phyloP scores from a whole-genome alignment of 208 protist species.

The Crithidia fasciculata region DNA sequence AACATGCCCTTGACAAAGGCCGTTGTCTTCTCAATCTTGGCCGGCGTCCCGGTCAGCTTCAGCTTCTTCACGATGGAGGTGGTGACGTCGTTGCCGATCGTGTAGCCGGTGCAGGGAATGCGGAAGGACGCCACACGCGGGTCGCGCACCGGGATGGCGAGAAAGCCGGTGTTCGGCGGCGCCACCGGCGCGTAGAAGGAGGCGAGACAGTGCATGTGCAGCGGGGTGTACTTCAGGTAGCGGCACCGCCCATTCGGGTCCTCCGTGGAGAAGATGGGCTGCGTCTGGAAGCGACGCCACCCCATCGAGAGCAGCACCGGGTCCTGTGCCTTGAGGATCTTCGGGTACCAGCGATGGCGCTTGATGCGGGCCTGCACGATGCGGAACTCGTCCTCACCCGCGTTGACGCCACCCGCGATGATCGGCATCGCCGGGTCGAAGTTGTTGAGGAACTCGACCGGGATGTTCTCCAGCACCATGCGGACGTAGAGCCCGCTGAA shows the following conservation, averaged over 20 bases:
- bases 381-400: constrained; percentile 94
- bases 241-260: constrained; percentile 96
- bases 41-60: constrained; percentile 97
- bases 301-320: constrained; percentile 99
- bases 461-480: constrained; percentile 94
- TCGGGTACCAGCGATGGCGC: constrained; percentile 98
- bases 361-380: constrained; percentile 96
- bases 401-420: constrained; percentile 95
- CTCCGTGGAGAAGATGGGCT: constrained; percentile 94
- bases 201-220: constrained; percentile 99
- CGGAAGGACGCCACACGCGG: constrained; percentile 88
- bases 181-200: constrained; percentile 98
- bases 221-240: constrained; percentile 99
- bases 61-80: constrained; percentile 99
- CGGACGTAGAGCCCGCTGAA: constrained; percentile 97
- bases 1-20: constrained; percentile 98
- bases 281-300: constrained; percentile 98
- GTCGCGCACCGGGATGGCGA: constrained; percentile 90
- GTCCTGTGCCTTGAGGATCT: constrained; percentile 99
- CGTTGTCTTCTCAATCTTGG: constrained; percentile 98
- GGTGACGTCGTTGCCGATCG: constrained; percentile 95
- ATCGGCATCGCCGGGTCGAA: constrained; percentile 92
- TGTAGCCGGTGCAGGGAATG: constrained; percentile 95
- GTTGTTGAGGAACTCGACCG: constrained; percentile 95
- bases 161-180: constrained; percentile 96